A percentile compares a stretch with the other conserved stretches of the same genome.
Evolutionary conservation across 306 rosid species (phyloP).

Genomic region (Dalbergia cochinchinensis): DNA sequence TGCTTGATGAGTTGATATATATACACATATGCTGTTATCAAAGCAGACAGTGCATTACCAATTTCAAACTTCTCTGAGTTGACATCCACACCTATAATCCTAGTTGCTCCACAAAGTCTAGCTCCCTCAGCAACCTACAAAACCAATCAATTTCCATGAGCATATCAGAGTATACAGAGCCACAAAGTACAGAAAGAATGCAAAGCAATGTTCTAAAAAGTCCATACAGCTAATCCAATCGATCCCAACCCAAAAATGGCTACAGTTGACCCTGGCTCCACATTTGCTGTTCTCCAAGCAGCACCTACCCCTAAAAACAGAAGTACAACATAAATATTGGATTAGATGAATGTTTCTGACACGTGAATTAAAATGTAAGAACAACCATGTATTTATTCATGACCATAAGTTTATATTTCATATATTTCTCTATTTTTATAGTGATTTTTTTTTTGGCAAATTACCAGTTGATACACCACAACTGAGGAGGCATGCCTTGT

Average conservation of each 20-base stretch:
- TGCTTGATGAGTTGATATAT: neutral
- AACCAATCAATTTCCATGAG: slow-evolving; percentile 38
- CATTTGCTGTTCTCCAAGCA: slow-evolving; percentile 87
- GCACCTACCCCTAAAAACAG: slow-evolving; percentile 82
- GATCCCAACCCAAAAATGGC: slow-evolving; percentile 87
- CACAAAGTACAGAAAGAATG: slow-evolving; percentile 8
- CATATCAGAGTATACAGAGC: neutral
- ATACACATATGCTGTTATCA: neutral
- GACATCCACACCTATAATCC: slow-evolving; percentile 86
- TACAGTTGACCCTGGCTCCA: slow-evolving; percentile 79
- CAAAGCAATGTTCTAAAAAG: neutral
- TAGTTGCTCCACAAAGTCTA: slow-evolving; percentile 82
- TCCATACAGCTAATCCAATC: slow-evolving; percentile 86
- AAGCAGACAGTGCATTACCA: slow-evolving; percentile 53
- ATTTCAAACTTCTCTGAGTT: slow-evolving; percentile 68
- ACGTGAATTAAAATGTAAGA: slow-evolving; percentile 5
- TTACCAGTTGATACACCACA: slow-evolving; percentile 92
- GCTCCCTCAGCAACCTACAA: slow-evolving; percentile 91
- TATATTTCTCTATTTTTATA: neutral
- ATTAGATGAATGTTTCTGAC: neutral
- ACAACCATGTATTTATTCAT: neutral
- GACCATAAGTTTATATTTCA: neutral
- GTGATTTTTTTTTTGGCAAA: neutral
- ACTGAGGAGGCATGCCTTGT: slow-evolving; percentile 76
- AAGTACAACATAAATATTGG: slow-evolving; percentile 16